Evolutionary conservation across 2,329 filamentous ascomycete species (phyloP).

Genomic region (Cyphellophora europaea): DNA sequence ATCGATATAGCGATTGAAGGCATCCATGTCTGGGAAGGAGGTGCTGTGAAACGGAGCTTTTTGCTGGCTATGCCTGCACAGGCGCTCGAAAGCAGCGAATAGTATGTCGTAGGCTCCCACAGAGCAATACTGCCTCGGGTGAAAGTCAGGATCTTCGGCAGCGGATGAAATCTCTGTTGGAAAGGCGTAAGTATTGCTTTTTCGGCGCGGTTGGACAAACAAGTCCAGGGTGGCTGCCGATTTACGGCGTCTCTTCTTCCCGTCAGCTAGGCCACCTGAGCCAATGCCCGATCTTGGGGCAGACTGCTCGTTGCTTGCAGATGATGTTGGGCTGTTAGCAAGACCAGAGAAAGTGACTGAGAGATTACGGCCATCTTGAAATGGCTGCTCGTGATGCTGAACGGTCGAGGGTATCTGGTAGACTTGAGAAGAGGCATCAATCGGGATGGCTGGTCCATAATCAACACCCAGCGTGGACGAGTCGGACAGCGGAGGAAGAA

Average conservation of each 20-base stretch:
- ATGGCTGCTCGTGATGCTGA: conserved; percentile 32
- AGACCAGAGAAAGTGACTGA: conserved; percentile 3
- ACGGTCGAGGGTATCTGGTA: conserved; percentile 28
- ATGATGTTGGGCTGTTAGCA: conserved; percentile 13
- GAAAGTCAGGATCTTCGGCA: conserved; percentile 2
- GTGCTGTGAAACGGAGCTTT: conserved; percentile 23
- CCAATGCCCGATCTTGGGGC: conserved; percentile 4
- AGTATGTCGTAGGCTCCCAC: conserved; percentile 20
- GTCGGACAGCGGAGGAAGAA: conserved; percentile 10
- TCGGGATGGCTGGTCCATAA: conserved; percentile 7
- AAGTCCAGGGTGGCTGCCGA: conserved; percentile 5
- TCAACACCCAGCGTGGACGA: conserved; percentile 8
- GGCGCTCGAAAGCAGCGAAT: conserved; percentile 20
- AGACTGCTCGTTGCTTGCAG: conserved; percentile 10
- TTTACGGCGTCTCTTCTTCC: conserved; percentile 14
- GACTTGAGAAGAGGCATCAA: conserved; percentile 5
- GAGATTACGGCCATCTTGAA: conserved; percentile 3
- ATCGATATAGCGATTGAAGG: conserved; percentile 24
- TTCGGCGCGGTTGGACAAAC: conserved; percentile 8
- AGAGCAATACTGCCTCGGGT: conserved; percentile 6
- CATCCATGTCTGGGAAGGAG: conserved; percentile 21
- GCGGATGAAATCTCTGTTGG: conserved; percentile 4
- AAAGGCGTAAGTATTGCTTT: conserved; percentile 7
- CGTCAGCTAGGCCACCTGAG: conserved; percentile 3
- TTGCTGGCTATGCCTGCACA: conserved; percentile 25